Base-by-base conservation (phyloP, 1,139 yeast genomes). In the Pichia sp. region DNA sequence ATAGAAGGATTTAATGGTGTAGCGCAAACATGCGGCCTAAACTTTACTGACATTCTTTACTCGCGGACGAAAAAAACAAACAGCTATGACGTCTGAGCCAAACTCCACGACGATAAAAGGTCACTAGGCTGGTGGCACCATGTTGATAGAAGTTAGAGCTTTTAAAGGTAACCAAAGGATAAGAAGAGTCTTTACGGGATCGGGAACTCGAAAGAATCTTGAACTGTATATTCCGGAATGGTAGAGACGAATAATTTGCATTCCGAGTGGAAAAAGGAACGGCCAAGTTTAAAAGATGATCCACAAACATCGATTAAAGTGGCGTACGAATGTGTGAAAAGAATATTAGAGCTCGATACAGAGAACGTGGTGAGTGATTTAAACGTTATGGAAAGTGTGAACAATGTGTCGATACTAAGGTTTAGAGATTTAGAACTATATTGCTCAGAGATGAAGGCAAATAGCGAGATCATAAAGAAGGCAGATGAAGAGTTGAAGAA, bases 401-500 rank as follows among this genome's bases (percentile, higher is more conserved):
- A 83, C 64, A 83, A 85, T 20, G 75, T 80, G 55, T 81, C 83
- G 52, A 78, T 84, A 1, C 68, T 82, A 59, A 79, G 79, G 61
- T 81, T 79, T 63, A 78, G 81, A 57, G 81, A 80, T 61, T 67
- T 81, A 48, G 85, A 80, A 54, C 75, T 75, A 55, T 78, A 77
- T 48, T 63, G 81, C 46, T 73, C 73, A 52, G 65, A 64, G 6
- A 58, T 82, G 41, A 75, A 74, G 61, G 66, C 36, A 73, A 74
- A 57, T 8, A 52, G 52, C 31, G 46, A 36, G 33, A 12, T 24
- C 10, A 16, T 51, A 5, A 34, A 14, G 42, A 27, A 24, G 36
- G 16, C 41, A 1, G 47, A 46, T 6, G 36, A 48, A 3, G 27
- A 24, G 4, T n/a, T 52, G 10, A n/a, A 33, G 6, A 29, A 38